phyloP scores from a whole-genome alignment of 176 grass and related monocot species.

The Avena eriantha region DNA sequence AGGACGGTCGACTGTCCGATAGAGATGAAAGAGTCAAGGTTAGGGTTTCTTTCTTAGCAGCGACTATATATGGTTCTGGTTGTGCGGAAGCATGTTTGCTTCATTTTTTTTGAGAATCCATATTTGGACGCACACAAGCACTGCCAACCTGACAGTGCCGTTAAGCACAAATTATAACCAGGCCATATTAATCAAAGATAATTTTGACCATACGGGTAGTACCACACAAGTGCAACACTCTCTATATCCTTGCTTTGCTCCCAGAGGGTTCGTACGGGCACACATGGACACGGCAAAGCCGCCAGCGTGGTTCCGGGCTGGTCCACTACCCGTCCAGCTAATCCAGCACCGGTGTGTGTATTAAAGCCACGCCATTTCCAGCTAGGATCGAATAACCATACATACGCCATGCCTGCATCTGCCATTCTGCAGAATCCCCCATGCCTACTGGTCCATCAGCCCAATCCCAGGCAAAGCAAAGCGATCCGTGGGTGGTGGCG shows the following conservation, averaged over 20 bases:
- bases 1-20: no score
- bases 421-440: background rate
- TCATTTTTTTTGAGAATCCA: no score
- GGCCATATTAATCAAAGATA: no score
- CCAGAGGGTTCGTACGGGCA: background rate
- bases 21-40: no score
- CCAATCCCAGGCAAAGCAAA: background rate
- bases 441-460: background rate
- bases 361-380: slow-evolving; percentile 22
- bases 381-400: background rate
- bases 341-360: slow-evolving; percentile 5
- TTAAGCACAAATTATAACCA: no score
- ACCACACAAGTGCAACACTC: no score
- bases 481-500: background rate
- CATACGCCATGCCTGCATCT: slow-evolving; percentile 29
- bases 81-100: no score
- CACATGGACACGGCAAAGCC: background rate
- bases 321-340: slow-evolving; percentile 14
- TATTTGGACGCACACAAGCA: no score
- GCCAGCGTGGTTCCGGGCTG: slow-evolving; percentile 15
- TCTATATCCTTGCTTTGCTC: background rate
- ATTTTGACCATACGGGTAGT: no score
- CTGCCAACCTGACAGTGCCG: no score
- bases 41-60: no score
- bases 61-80: no score